Conservation (phyloP, 352 stramenopile genomes). For the Phytophthora pluvialis region DNA sequence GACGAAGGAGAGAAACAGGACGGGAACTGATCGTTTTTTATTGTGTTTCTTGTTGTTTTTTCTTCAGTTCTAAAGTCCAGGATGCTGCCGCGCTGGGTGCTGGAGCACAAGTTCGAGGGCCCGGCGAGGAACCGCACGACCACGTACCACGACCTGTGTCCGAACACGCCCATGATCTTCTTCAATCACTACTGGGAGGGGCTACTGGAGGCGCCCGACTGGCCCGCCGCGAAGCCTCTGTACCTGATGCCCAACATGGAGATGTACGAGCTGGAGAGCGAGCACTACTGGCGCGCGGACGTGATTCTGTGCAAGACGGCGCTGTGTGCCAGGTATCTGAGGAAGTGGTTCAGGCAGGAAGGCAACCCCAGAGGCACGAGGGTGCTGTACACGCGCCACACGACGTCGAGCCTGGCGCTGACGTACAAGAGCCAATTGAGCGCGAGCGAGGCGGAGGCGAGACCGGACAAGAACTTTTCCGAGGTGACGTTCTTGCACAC, state of each 20-base stretch:
- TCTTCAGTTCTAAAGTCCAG: slow-evolving; percentile 46
- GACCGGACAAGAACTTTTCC: slow-evolving; percentile 47
- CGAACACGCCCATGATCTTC: slow-evolving; percentile 53
- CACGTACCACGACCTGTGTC: slow-evolving; percentile 63
- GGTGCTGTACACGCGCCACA: slow-evolving; percentile 73
- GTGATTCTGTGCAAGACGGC: slow-evolving; percentile 61
- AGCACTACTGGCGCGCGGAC: slow-evolving; percentile 53
- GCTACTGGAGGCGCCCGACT: slow-evolving; percentile 33
- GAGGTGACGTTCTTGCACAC: slow-evolving; percentile 53
- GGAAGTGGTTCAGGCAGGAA: slow-evolving; percentile 63
- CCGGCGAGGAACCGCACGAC: slow-evolving; percentile 23
- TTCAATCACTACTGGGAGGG: slow-evolving; percentile 71
- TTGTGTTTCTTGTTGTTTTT: neutral
- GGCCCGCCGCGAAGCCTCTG: slow-evolving; percentile 46
- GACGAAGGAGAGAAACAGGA: too few relatives aligned
- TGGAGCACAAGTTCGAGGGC: slow-evolving; percentile 41
- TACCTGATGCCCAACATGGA: slow-evolving; percentile 69
- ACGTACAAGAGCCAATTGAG: slow-evolving; percentile 30
- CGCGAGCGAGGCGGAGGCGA: slow-evolving; percentile 2
- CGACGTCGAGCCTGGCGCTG: slow-evolving; percentile 52
- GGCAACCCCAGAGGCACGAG: slow-evolving; percentile 54
- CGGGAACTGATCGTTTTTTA: neutral
- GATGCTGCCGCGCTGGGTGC: slow-evolving; percentile 51
- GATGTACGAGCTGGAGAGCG: slow-evolving; percentile 61
- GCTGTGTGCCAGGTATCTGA: slow-evolving; percentile 46